Evolutionary conservation across 345 rosid species (phyloP), one percentile per base, ranked within the genome.

Genomic region (Gossypium ekmanianum): DNA sequence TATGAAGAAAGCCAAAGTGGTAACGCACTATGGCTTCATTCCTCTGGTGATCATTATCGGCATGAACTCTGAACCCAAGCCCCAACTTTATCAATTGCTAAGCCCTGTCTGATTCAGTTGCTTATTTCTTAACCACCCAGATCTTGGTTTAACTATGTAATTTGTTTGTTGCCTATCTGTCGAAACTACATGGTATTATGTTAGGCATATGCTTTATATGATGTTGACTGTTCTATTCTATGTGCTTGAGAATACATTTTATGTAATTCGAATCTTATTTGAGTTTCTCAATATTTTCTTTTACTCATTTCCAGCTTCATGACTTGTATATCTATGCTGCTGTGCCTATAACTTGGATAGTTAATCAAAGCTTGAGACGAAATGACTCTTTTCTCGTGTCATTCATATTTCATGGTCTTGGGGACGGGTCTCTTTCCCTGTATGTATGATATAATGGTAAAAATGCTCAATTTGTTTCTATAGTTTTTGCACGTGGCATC

Each of bases 31-130:
- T 65, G 97, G 98, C 51, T 95, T 95, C 86, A 93, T 95, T 68
- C 99, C 99, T 71, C 84, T 93, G 9, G 66, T 94, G 79, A 85
- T 92, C 85, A 74, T 92, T 84, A 73, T 94, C 80, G 97, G 98
- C 84, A 92, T 94, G 97, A 94, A 90, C 81, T 87, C 98, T 55
- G 97, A 94, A 17, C 97, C 98, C 2, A 92, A 92, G 76, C 98
- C 98, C 8, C 95, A 88, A 81, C 83, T 91, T 58, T 90, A 85
- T 61, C 98, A 94, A 88, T 94, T 94, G 71, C 89, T 94, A 75
- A 84, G 91, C 80, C 98, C 98, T 2, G 94, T 93, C 41, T 95
- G 83, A 88, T 55, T 45, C 34, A 2, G 13, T 34, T 4, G 9
- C 45, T 22, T 75, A 50, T 57, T 48, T 68, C 26, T 26, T 12